Percentiles rank a stretch among this genome's conserved stretches.
Conservation (phyloP, 306 rosid genomes). For the Quillaja saponaria region DNA sequence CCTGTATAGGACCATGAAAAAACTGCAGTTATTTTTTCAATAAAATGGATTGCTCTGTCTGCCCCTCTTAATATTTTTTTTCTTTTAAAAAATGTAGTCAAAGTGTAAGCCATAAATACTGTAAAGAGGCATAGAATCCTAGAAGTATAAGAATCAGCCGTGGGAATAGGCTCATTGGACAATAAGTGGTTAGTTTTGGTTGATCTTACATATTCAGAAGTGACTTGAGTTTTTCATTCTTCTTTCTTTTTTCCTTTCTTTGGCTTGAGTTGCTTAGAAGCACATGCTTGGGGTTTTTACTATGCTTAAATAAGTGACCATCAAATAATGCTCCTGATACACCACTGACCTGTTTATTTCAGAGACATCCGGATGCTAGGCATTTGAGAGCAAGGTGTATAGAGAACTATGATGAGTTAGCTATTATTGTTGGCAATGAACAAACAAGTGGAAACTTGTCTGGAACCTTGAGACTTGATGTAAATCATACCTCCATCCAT, state of each 20-base stretch:
- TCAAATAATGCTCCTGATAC: slow-evolving; percentile 10
- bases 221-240: background rate
- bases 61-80: too few relatives aligned
- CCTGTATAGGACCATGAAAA: too few relatives aligned
- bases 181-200: too few relatives aligned
- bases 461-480: slow-evolving; percentile 29
- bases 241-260: background rate
- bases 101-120: too few relatives aligned
- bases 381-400: slow-evolving; percentile 36
- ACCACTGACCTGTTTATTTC: slow-evolving; percentile 26
- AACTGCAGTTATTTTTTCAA: too few relatives aligned
- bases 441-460: slow-evolving; percentile 43
- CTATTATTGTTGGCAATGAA: slow-evolving; percentile 50
- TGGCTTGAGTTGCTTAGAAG: background rate
- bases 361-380: slow-evolving; percentile 50
- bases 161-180: too few relatives aligned
- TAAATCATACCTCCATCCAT: slow-evolving; percentile 28
- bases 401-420: slow-evolving; percentile 46
- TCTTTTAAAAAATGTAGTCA: too few relatives aligned
- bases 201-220: too few relatives aligned
- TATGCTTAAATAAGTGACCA: slow-evolving; percentile 1
- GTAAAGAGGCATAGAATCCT: too few relatives aligned
- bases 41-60: too few relatives aligned
- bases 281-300: background rate
- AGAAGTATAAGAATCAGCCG: too few relatives aligned